Evolutionary conservation across 176 grass and related monocot genomes (phyloP), one percentile per base, ranked within the genome.

Genomic region (Hordeum marinum): DNA sequence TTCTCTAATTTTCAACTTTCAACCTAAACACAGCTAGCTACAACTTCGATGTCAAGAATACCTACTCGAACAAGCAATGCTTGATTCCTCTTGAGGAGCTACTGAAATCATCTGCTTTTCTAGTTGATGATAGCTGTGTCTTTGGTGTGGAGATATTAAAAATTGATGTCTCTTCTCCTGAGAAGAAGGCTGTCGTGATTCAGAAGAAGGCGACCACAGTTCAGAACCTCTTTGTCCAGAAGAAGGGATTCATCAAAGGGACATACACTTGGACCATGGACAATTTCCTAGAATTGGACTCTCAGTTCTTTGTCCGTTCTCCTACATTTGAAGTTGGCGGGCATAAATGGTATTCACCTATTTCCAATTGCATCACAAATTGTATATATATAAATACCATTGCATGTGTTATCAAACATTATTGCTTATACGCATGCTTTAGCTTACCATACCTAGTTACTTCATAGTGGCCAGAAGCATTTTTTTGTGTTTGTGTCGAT

Each of bases 101-200:
- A 67, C 60, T 68, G 12, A 87, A 59, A 76, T 76, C 85, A 41
- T 67, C 85, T 57, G 23, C 63, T 18, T 82, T 46, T 82, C 71
- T 77, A 27, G 63, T 87, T 61, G 85, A 82, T 76, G 70, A 87
- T 77, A 82, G 35, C 0, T 87, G 79, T 82, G 79, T 87, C n/a
- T 63, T 87, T 76, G 46, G 85, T 87, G 62, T 68, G 70, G 31
- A 54, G 34, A 81, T 87, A 68, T 45, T 82, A 66, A 42, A 76
- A 20, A 21, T 54, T 2, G 24, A 76, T 14, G 13, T 87, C 5
- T 36, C 15, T 43, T 66, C 70, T 42, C 1, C 68, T 55, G 2
- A 86, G 27, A 80, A 31, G 32, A 80, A 64, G 17, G 32, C 1
- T 14, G 20, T 72, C 52, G 67, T 39, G 41, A 10, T 66, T 87